Evolutionary conservation across 2,329 filamentous ascomycete species (phyloP).

Genomic region (Kalmusia sp.): DNA sequence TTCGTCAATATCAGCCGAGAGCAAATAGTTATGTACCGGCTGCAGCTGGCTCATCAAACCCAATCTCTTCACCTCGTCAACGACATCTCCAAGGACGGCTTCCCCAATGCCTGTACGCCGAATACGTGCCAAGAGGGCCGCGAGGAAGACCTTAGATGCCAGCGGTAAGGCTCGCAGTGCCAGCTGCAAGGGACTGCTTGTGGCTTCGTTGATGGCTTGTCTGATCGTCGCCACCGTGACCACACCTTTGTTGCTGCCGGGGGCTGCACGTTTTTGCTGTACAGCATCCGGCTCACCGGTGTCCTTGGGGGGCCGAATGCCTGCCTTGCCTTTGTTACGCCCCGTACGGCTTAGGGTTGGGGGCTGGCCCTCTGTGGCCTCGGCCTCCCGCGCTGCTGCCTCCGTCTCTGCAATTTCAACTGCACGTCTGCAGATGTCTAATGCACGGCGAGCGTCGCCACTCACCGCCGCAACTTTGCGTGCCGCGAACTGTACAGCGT

Average conservation of each 20-base stretch:
- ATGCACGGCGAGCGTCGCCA: constrained; percentile 87
- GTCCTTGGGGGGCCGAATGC: constrained; percentile 23
- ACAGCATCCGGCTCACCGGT: constrained; percentile 28
- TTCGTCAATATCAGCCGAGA: constrained; percentile 48
- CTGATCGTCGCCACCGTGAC: constrained; percentile 95
- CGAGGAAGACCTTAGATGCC: constrained; percentile 82
- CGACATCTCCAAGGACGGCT: constrained; percentile 84
- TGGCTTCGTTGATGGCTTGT: constrained; percentile 93
- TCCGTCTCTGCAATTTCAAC: constrained; percentile 93
- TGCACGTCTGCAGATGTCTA: constrained; percentile 94
- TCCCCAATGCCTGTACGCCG: constrained; percentile 86
- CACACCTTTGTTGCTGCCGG: constrained; percentile 51
- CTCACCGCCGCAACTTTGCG: constrained; percentile 96
- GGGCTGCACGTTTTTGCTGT: constrained; percentile 32
- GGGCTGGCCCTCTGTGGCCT: constrained; percentile 51
- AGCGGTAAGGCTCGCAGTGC: constrained; percentile 84
- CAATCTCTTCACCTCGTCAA: constrained; percentile 82
- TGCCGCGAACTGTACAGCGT: constrained; percentile 94
- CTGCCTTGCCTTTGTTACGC: constrained; percentile 41
- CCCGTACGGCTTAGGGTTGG: constrained; percentile 69
- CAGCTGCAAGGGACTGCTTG: constrained; percentile 88
- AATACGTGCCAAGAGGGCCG: constrained; percentile 78
- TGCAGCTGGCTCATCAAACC: constrained; percentile 66
- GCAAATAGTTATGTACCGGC: constrained; percentile 67
- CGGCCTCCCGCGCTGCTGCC: constrained; percentile 36